Conservation (phyloP, 306 rosid species). For the Rosa rugosa region DNA sequence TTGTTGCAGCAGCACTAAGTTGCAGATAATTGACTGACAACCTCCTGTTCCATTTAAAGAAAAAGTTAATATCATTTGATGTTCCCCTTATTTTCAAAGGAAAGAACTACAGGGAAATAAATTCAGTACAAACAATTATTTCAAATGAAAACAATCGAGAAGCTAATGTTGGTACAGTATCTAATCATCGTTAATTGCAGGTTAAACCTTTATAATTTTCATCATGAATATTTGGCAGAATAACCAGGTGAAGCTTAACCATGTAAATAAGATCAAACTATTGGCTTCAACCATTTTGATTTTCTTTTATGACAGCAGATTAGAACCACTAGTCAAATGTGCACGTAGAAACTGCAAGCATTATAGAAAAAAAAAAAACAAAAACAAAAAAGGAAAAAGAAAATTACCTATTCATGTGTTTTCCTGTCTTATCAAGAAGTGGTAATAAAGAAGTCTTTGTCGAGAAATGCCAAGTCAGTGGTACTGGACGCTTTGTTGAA, state of each 20-base stretch:
- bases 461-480: conserved; percentile 93
- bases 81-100: conserved; percentile 19
- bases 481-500: conserved; percentile 90
- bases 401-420: conserved; percentile 73
- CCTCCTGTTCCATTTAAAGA: conserved; percentile 57
- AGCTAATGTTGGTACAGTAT: background rate
- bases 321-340: background rate
- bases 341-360: background rate
- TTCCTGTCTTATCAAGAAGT: conserved; percentile 82
- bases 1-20: conserved; percentile 62
- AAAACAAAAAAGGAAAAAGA: background rate
- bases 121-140: background rate
- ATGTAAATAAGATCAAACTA: background rate
- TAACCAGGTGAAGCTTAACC: conserved; percentile 1
- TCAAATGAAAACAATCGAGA: background rate
- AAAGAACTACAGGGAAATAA: background rate
- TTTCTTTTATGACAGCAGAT: background rate
- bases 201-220: background rate
- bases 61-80: conserved; percentile 15
- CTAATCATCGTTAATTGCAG: background rate
- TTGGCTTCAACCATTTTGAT: background rate
- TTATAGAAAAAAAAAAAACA: background rate
- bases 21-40: conserved; percentile 88
- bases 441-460: conserved; percentile 66
- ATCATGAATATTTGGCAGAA: conserved; percentile 8